Evolutionary conservation across 2,329 filamentous ascomycete genomes (phyloP).

Genomic region (Neonectria punicea): DNA sequence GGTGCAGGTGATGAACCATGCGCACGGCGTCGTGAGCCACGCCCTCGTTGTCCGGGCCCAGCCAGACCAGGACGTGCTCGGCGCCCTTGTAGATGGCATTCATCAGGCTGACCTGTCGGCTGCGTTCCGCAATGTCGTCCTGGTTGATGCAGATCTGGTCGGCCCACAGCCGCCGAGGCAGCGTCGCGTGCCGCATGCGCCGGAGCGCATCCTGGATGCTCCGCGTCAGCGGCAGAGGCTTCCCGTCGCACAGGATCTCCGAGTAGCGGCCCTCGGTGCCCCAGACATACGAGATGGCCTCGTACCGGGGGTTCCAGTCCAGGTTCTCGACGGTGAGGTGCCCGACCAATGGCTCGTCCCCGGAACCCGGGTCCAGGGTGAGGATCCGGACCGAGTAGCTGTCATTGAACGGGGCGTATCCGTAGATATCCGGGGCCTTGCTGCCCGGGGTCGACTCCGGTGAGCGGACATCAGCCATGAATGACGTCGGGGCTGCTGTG

Average conservation of each 20-base stretch:
- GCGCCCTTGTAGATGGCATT: slow-evolving; percentile 50
- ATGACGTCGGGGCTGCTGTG: slow-evolving; percentile 17
- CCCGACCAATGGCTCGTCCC: slow-evolving; percentile 43
- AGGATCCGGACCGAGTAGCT: slow-evolving; percentile 45
- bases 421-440: slow-evolving; percentile 21
- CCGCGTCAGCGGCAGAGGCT: slow-evolving; percentile 42
- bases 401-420: slow-evolving; percentile 38
- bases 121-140: slow-evolving; percentile 48
- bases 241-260: slow-evolving; percentile 38
- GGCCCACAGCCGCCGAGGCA: slow-evolving; percentile 49
- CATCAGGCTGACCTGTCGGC: slow-evolving; percentile 52
- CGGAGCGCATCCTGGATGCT: slow-evolving; percentile 46
- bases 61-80: slow-evolving; percentile 48
- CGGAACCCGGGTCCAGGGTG: slow-evolving; percentile 44
- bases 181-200: slow-evolving; percentile 41
- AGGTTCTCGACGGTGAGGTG: slow-evolving; percentile 40
- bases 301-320: slow-evolving; percentile 40
- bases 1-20: slow-evolving; percentile 43
- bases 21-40: slow-evolving; percentile 44
- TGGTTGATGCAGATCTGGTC: slow-evolving; percentile 56
- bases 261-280: slow-evolving; percentile 39
- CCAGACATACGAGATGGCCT: slow-evolving; percentile 52
- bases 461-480: slow-evolving; percentile 30
- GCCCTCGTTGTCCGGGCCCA: slow-evolving; percentile 44
- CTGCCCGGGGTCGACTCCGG: background rate